phyloP scores from a whole-genome alignment of 805 yeast genomes.

The Candida krabiensis region DNA sequence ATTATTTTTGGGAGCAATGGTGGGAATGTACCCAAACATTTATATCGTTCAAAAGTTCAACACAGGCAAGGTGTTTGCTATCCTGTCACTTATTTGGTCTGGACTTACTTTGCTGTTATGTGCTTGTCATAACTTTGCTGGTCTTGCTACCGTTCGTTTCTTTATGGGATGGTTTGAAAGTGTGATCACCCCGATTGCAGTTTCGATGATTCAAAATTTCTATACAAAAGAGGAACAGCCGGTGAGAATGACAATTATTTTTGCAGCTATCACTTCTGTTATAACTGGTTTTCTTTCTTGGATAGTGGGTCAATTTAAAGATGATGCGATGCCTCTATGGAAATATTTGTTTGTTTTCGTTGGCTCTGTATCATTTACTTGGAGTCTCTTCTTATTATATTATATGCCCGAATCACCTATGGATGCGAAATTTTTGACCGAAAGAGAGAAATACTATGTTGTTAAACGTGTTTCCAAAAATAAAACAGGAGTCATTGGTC shows the following conservation, averaged over 20 bases:
- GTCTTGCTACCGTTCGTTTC: slow-evolving; percentile 44
- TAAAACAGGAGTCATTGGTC: slow-evolving; percentile 42
- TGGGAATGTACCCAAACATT: slow-evolving; percentile 43
- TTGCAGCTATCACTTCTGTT: slow-evolving; percentile 41
- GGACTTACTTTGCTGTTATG: slow-evolving; percentile 42
- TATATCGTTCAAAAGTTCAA: slow-evolving; percentile 43
- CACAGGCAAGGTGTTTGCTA: slow-evolving; percentile 36
- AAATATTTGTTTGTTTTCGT: slow-evolving; percentile 50
- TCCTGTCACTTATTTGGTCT: slow-evolving; percentile 42
- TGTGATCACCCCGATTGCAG: slow-evolving; percentile 53
- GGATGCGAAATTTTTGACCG: slow-evolving; percentile 42
- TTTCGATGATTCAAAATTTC: slow-evolving; percentile 53
- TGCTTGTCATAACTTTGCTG: slow-evolving; percentile 42
- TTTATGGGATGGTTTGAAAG: slow-evolving; percentile 52
- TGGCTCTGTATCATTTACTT: slow-evolving; percentile 49
- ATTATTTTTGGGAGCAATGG: slow-evolving; percentile 49
- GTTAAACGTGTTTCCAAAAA: slow-evolving; percentile 39
- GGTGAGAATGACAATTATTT: slow-evolving; percentile 43
- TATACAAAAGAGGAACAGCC: slow-evolving; percentile 48
- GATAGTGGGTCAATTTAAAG: slow-evolving; percentile 30
- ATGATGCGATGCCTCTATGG: slow-evolving; percentile 40
- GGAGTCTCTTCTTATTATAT: slow-evolving; percentile 32
- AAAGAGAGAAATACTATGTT: slow-evolving; percentile 49
- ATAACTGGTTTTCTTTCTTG: slow-evolving; percentile 27
- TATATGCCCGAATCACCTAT: slow-evolving; percentile 55